Evolutionary conservation across 2,329 filamentous ascomycete genomes (phyloP).

Genomic region (Blastomyces silverae): DNA sequence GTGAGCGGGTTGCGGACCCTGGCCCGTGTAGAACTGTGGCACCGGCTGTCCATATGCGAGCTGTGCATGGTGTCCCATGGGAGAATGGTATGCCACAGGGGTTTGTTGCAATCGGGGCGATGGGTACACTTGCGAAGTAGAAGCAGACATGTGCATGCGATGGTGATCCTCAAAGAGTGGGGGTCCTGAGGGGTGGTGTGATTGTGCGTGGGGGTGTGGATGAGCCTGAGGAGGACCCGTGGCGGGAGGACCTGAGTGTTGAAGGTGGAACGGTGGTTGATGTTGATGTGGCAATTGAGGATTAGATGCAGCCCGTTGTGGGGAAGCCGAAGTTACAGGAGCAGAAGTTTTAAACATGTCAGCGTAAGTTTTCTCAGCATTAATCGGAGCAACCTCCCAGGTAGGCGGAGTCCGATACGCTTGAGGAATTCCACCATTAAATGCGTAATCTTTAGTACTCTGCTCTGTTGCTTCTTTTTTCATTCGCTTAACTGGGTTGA

Average conservation of each 20-base stretch:
- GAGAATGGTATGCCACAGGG: slow-evolving; percentile 61
- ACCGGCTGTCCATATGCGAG: slow-evolving; percentile 66
- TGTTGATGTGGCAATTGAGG: slow-evolving; percentile 74
- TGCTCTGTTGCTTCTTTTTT: slow-evolving; percentile 56
- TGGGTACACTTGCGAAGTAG: slow-evolving; percentile 74
- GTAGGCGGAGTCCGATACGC: slow-evolving; percentile 78
- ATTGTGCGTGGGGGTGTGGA: slow-evolving; percentile 68
- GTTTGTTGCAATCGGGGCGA: slow-evolving; percentile 69
- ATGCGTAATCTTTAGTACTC: slow-evolving; percentile 56
- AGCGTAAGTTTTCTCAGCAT: slow-evolving; percentile 69
- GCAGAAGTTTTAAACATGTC: slow-evolving; percentile 69
- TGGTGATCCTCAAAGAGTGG: slow-evolving; percentile 74
- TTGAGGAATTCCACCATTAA: slow-evolving; percentile 75
- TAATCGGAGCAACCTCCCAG: slow-evolving; percentile 67
- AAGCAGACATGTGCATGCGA: slow-evolving; percentile 78
- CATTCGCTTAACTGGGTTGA: slow-evolving; percentile 62
- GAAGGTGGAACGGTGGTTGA: slow-evolving; percentile 75
- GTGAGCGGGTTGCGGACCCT: slow-evolving; percentile 62
- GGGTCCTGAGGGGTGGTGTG: slow-evolving; percentile 61
- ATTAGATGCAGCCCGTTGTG: slow-evolving; percentile 55
- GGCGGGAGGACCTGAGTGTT: slow-evolving; percentile 62
- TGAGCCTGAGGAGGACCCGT: slow-evolving; percentile 69
- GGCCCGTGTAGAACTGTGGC: slow-evolving; percentile 63
- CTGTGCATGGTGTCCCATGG: slow-evolving; percentile 62
- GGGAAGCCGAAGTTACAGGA: slow-evolving; percentile 57